A percentile compares a stretch with the other conserved stretches of the same genome.
Evolutionary conservation across 192 early-diverging fungal genomes (phyloP).

Genomic region (Umbelopsis sp.): DNA sequence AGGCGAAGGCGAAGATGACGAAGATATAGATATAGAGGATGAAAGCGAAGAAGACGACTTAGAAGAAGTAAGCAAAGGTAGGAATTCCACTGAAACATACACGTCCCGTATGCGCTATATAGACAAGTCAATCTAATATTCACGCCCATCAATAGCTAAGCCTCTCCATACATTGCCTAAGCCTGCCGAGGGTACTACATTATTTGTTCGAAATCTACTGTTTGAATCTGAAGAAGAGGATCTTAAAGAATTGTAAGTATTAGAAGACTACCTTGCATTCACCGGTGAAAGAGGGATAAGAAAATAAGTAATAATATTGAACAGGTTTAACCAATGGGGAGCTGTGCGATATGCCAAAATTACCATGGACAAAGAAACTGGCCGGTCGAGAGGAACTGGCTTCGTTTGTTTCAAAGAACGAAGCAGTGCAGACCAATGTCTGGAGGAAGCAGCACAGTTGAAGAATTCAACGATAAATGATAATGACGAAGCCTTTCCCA

Average conservation of each 20-base stretch:
- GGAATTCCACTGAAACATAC: too few relatives aligned
- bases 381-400: constrained; percentile 88
- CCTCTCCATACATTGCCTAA: constrained; percentile 29
- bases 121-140: not conserved
- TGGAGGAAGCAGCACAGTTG: constrained; percentile 71
- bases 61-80: too few relatives aligned
- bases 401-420: constrained; percentile 86
- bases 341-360: constrained; percentile 79
- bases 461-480: constrained; percentile 51
- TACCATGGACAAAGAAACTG: constrained; percentile 81
- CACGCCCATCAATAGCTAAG: not conserved
- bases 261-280: not conserved
- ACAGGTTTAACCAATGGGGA: constrained; percentile 72
- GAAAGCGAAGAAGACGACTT: constrained; percentile 38
- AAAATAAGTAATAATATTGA: not conserved
- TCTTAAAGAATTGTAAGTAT: constrained; percentile 52
- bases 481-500: constrained; percentile 37
- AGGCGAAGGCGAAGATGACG: constrained; percentile 39
- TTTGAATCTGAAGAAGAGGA: constrained; percentile 90
- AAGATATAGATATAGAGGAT: constrained; percentile 32
- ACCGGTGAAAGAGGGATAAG: too few relatives aligned
- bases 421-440: constrained; percentile 73
- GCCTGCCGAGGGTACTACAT: constrained; percentile 68
- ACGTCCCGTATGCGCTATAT: too few relatives aligned
- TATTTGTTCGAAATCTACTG: constrained; percentile 91